Evolutionary conservation across 2,329 filamentous ascomycete genomes (phyloP), one percentile per base, ranked within the genome.

Genomic region (Aspergillus glaucus): DNA sequence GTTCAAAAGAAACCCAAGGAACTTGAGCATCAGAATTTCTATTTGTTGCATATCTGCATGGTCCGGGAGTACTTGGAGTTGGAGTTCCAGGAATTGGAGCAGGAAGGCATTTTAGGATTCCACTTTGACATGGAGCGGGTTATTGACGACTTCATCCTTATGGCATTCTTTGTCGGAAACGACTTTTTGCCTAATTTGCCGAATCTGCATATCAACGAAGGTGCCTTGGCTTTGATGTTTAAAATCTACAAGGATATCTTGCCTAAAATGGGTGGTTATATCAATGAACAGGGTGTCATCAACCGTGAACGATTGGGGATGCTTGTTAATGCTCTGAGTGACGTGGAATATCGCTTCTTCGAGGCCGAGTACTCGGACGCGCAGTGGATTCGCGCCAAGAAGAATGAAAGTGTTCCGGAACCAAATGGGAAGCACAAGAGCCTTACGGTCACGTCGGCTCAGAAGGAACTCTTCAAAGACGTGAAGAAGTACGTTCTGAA

Each of bases 111-210:
- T 59, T 76, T 95, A 58, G 77, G 75, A 37, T 91, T 96, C 61
- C 76, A 82, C 44, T 98, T 94, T 65, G 87, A 98, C 64, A 86
- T 98, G 79, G 93, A 98, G 75, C 83, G 87, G 55, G 84, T 98
- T 63, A 97, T 98, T 73, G 93, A 98, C 67, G 93, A 98, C 76
- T 98, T 98, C 70, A 97, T 98, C 66, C 81, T 98, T 52, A 96
- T 98, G 90, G 92, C 91, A 43, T 98, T 98, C 75, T 98, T 98
- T 69, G 89, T 98, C 62, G 93, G 93, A 66, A 98, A 98, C 71
- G 93, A 98, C 79, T 98, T 98, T 74, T 79, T 98, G 68, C 93
- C 93, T 3, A 96, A 98, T 71, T 78, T 98, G 50, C 94, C 94
- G 4, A 88, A 94, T 63, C 74, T 98, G 56, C 93, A 98, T 71